Evolutionary conservation across 1,139 yeast genomes (phyloP).

Genomic region (Debaryomyces udenii): DNA sequence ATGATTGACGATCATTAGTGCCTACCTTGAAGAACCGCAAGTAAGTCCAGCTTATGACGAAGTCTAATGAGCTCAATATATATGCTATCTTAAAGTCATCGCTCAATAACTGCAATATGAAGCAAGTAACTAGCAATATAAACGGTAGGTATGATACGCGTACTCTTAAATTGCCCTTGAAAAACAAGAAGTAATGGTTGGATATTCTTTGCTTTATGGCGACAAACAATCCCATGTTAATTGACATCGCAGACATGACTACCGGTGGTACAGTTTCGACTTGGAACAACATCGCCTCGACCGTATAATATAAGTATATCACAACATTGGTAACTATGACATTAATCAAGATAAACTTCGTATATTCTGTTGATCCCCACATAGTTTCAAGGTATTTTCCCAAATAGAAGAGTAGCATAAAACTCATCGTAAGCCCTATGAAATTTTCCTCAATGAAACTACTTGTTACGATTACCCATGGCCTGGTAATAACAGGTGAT

Average conservation of each 20-base stretch:
- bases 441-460: slow-evolving; percentile 40
- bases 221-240: slow-evolving; percentile 43
- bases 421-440: slow-evolving; percentile 30
- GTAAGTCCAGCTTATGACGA: slow-evolving; percentile 44
- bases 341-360: slow-evolving; percentile 30
- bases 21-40: slow-evolving; percentile 45
- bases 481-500: slow-evolving; percentile 39
- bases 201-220: slow-evolving; percentile 50
- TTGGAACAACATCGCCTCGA: slow-evolving; percentile 30
- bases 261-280: slow-evolving; percentile 44
- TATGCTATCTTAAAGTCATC: slow-evolving; percentile 35
- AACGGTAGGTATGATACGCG: slow-evolving; percentile 46
- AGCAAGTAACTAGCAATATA: slow-evolving; percentile 23
- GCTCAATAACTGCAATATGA: slow-evolving; percentile 25
- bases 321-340: slow-evolving; percentile 36
- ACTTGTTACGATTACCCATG: slow-evolving; percentile 43
- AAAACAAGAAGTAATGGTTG: slow-evolving; percentile 44
- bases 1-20: slow-evolving; percentile 46
- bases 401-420: slow-evolving; percentile 34
- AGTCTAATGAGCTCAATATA: slow-evolving; percentile 31
- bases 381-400: slow-evolving; percentile 42
- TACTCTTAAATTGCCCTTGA: slow-evolving; percentile 42
- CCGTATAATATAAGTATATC: slow-evolving; percentile 37
- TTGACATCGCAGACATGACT: slow-evolving; percentile 39
- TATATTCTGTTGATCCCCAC: slow-evolving; percentile 41